Base-by-base conservation (phyloP, 208 protist genomes). In the Crithidia fasciculata region DNA sequence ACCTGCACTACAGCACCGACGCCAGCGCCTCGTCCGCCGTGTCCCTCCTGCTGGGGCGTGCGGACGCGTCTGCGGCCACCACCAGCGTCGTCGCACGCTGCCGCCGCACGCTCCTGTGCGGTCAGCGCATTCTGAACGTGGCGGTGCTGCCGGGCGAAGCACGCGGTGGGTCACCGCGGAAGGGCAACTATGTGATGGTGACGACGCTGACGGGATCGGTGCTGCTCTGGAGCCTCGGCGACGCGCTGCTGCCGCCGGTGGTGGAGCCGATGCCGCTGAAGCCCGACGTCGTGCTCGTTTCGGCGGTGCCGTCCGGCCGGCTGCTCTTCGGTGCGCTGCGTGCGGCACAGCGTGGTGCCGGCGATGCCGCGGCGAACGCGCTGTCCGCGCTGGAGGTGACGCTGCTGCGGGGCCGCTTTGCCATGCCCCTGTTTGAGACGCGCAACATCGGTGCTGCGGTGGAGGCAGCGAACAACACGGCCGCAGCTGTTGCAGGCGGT, bases 71-170 rank as follows among this genome's bases (percentile, higher is more conserved):
- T 28, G 28, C 28, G 28, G 28, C 28, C 28, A 28, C 28, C 28
- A 28, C 60, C 19, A 49, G 60, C 13, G 71, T 64, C 16, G 54
- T 72, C 8, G 58, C 71, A 5, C 88, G 87, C 13, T 94, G 91
- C 75, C 83, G 84, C 8, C 84, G 89, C 52, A 96, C 87, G 47
- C 86, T 96, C 18, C 50, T 91, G 44, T 94, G 89, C 75, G 91
- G 91, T 0, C 89, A 94, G 74, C 87, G 91, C 56, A 93, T 94
- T 58, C 60, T 88, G 8, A 80, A 85, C 69, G 56, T 96, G 36
- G 84, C 76, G 10, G 85, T 94, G 19, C 74, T 81, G 8, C 76
- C 84, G 13, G 59, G 52, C 41, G 49, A 7, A 28, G 15, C 8
- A 18, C 50, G 50, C 50, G 19, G 5, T 7, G 62, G 62, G 5